Evolutionary conservation across 768 basidiomycete genomes (phyloP), one percentile per base, ranked within the genome.

Genomic region (Brasilioporus rufonigricans): DNA sequence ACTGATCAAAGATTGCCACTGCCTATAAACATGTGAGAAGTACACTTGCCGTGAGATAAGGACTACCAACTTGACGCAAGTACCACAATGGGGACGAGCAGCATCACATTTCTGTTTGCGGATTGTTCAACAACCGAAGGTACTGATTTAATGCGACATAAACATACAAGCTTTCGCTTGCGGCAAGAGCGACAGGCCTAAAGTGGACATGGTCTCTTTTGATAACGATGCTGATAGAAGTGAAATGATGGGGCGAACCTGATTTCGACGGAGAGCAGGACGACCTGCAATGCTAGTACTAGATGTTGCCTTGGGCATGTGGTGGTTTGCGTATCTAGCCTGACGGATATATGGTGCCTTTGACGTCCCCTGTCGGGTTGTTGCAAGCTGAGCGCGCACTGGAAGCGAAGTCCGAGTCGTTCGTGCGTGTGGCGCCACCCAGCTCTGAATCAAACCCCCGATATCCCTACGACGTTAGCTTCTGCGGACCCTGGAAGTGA

Each of bases 151-250:
- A 52, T 24, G 33, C 26, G 44, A 55, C 10, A 5, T 8, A 29
- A 43, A 74, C 86, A 55, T 72, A 91, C 91, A 62, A 93, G 80
- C 71, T 93, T 93, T 70, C 89, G 77, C 71, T 85, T 91, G 59
- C 91, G 85, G 73, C 91, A 93, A 44, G 89, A 83, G 27, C 85
- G 81, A 72, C 89, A 91, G 45, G 89, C 89, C 88, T 90, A 57
- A 39, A 39, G 24, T 18, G 16, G 27, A 41, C 14, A 21, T 47
- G 44, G 48, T 44, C 23, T 48, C n/a, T 48, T n/a, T 43, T 36
- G 33, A 49, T 56, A 51, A 55, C 52, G 48, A 62, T 50, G 44
- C 27, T 35, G n/a, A 61, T 45, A 43, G 13, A 35, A 16, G n/a
- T 44, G 52, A 47, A 29, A 36, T 21, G 29, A 27, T 41, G 32